These are phyloP conservation scores for Ananas comosus DNA, from an alignment of 176 grass and related monocot species.

Conservation along the genomic window DNA sequence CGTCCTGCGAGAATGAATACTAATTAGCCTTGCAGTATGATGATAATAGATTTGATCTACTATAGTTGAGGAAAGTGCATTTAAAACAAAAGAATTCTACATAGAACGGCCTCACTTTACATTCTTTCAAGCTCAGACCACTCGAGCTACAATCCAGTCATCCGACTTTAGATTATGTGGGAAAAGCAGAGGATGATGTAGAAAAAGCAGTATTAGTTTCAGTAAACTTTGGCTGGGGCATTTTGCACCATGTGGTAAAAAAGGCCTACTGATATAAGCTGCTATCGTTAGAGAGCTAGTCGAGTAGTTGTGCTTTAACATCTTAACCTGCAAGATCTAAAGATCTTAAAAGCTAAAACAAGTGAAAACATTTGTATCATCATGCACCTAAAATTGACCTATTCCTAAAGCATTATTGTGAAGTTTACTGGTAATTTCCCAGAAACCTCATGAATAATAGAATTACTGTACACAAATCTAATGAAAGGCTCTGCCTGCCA, in stretches of 20 bases:
- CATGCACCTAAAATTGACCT: neutral
- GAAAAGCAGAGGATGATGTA: too few species aligned
- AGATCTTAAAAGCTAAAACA: neutral
- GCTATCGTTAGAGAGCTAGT: too few species aligned
- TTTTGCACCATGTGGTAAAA: too few species aligned
- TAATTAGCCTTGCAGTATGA: neutral
- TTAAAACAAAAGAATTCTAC: slow-evolving; percentile 4
- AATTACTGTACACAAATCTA: neutral
- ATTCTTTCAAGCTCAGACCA: too few species aligned
- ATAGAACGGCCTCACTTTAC: too few species aligned
- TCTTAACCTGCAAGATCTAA: neutral
- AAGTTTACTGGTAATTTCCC: too few species aligned
- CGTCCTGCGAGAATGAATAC: slow-evolving; percentile 31
- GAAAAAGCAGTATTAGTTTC: too few species aligned
- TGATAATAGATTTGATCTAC: neutral
- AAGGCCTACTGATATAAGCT: too few species aligned
- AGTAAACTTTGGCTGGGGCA: too few species aligned
- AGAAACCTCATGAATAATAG: neutral
- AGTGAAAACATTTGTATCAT: neutral
- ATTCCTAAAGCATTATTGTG: neutral
- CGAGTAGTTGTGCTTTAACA: too few species aligned
- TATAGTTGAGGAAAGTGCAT: neutral
- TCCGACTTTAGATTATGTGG: too few species aligned
- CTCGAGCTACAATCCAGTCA: too few species aligned
- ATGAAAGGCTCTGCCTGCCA: neutral